phyloP scores from a whole-genome alignment of 495 filamentous ascomycete genomes.

The Barbatosphaeria neglecta region DNA sequence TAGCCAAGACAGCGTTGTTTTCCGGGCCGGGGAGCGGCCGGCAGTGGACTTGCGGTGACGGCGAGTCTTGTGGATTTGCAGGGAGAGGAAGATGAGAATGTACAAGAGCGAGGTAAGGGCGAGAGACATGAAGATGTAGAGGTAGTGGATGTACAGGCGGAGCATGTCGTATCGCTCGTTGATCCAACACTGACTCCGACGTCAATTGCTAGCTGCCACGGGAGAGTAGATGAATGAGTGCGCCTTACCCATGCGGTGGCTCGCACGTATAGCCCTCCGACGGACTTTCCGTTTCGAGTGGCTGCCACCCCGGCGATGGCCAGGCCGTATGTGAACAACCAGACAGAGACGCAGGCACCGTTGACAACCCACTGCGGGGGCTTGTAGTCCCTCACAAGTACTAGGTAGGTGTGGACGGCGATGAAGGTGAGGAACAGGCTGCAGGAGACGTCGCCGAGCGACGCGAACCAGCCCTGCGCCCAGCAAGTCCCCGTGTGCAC shows the following conservation, averaged over 20 bases:
- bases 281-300: constrained; percentile 31
- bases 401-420: constrained; percentile 56
- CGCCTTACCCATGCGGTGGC: constrained; percentile 51
- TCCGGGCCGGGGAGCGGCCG: background rate
- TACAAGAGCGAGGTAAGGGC: constrained; percentile 55
- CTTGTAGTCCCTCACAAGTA: constrained; percentile 47
- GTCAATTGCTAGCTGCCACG: background rate
- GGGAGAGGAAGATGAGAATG: constrained; percentile 48
- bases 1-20: background rate
- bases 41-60: background rate
- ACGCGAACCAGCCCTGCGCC: constrained; percentile 60
- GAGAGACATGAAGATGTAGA: constrained; percentile 67
- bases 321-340: constrained; percentile 48
- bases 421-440: constrained; percentile 63
- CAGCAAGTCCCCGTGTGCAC: constrained; percentile 50
- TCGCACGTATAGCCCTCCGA: constrained; percentile 46
- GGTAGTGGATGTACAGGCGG: constrained; percentile 64
- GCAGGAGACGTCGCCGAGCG: constrained; percentile 56
- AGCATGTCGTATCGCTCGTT: constrained; percentile 44
- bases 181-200: constrained; percentile 52
- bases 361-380: constrained; percentile 45
- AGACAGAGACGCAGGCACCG: constrained; percentile 35
- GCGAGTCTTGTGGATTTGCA: constrained; percentile 21
- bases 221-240: background rate
- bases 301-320: constrained; percentile 42